Evolutionary conservation across 805 yeast species (phyloP), one percentile per base, ranked within the genome.

Genomic region (Kuraishia floccosa): DNA sequence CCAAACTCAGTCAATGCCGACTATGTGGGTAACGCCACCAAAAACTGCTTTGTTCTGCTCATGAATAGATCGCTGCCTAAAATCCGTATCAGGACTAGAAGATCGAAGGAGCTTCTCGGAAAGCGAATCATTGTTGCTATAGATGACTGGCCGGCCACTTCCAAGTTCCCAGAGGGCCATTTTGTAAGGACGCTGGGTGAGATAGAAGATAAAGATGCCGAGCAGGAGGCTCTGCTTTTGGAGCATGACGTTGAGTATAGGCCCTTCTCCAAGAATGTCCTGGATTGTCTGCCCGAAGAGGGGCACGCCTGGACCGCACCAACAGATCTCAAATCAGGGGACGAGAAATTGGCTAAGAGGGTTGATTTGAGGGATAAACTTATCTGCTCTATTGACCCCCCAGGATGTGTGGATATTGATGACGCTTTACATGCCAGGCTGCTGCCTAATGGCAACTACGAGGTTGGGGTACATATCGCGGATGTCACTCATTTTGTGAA

Each of bases 381-480:
- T 30, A 83, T 91, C 25, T 91, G 99, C 52, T 81, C 94, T 16
- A 91, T 91, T 43, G 99, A 91, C 64, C 99, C 99, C 7, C 96
- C 96, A 2, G 79, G 81, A 19, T 89, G 97, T 74, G 96, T 87
- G 41, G 99, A 91, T 72, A 91, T 91, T 46, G 99, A 91, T 61
- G 96, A 91, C 61, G 98, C 99, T 1, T 63, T 91, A 30, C 99
- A 91, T 50, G 97, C 97, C 0, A 61, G 68, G 39, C 50, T 52
- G 32, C 65, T 91, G 30, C 86, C 94, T 2, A 91, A 91, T 52
- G 98, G 98, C 1, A 84, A 89, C 50, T 86, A 72, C 63, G 95
- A 91, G 52, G 94, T 91, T 34, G 99, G 99, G 48, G 99, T 91
- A 19, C 99, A 91, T 50, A 91, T 91, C 60, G 99, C 99, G 7